Percentiles rank a stretch among this genome's conserved stretches.
These are phyloP conservation scores for Nepenthes alata DNA, from an alignment of 179 eudicot genomes.

Conservation along the genomic window DNA sequence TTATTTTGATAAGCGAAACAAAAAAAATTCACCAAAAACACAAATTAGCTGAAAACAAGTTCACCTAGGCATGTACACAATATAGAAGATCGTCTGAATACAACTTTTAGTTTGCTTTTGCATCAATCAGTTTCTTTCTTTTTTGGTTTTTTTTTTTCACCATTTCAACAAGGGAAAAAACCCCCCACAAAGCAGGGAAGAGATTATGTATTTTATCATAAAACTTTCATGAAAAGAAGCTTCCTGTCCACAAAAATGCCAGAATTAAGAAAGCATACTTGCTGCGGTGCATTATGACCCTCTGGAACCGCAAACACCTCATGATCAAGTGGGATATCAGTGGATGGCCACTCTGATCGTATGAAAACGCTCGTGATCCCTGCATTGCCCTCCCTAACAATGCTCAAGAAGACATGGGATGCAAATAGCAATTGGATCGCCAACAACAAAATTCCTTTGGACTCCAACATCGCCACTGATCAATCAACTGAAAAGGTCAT, in stretches of 20 bases:
- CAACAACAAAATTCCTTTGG: slow-evolving; percentile 16
- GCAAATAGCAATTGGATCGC: slow-evolving; percentile 29
- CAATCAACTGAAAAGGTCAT: slow-evolving; percentile 17
- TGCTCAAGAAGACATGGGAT: slow-evolving; percentile 33
- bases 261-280: slow-evolving; percentile 32
- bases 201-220: background rate
- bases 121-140: too few species aligned
- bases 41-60: too few species aligned
- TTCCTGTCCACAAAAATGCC: background rate
- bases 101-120: too few species aligned
- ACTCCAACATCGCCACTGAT: slow-evolving; percentile 18
- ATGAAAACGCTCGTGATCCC: slow-evolving; percentile 65
- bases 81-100: too few species aligned
- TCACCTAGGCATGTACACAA: too few species aligned
- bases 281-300: slow-evolving; percentile 93
- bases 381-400: slow-evolving; percentile 35
- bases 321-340: slow-evolving; percentile 75
- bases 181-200: too few species aligned
- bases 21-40: too few species aligned
- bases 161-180: too few species aligned
- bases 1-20: too few species aligned
- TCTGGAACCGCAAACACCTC: slow-evolving; percentile 63
- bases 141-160: too few species aligned
- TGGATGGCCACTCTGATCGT: slow-evolving; percentile 75
- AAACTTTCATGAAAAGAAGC: background rate